Percentiles rank a stretch among this genome's conserved stretches.
These are phyloP conservation scores for Fraxinus xanthoxyloides DNA, from an alignment of 305 asterid genomes.

Conservation along the genomic window DNA sequence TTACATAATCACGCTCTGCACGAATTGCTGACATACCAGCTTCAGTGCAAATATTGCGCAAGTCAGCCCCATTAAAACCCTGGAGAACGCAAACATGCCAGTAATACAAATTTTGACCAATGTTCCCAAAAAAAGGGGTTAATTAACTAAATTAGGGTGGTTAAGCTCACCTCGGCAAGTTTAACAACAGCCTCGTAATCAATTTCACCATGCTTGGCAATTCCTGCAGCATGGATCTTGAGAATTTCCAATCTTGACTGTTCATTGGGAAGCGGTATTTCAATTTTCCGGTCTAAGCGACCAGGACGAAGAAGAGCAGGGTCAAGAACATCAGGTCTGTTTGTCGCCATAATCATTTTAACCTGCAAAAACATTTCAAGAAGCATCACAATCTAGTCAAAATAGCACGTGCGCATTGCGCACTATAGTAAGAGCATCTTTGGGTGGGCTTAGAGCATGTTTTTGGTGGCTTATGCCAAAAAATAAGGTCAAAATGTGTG, in stretches of 20 bases:
- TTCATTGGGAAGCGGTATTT: constrained; percentile 87
- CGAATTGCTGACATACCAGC: constrained; percentile 91
- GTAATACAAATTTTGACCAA: not conserved
- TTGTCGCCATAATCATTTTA: constrained; percentile 92
- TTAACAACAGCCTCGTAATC: constrained; percentile 95
- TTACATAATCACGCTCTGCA: constrained; percentile 92
- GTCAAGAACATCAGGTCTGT: constrained; percentile 89
- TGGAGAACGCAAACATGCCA: constrained; percentile 23
- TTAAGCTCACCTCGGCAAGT: constrained; percentile 80
- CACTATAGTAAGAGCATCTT: not conserved
- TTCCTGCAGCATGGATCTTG: constrained; percentile 91
- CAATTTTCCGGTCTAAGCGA: constrained; percentile 83
- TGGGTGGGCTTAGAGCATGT: not conserved
- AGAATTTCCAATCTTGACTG: constrained; percentile 95
- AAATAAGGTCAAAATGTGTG: not conserved
- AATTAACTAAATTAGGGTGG: not conserved
- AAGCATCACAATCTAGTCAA: constrained; percentile 15
- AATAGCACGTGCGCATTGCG: not conserved
- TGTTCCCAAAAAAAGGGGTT: not conserved
- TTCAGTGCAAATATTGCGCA: constrained; percentile 82
- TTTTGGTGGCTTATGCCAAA: not conserved
- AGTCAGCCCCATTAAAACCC: constrained; percentile 92
- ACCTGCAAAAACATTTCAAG: constrained; percentile 46
- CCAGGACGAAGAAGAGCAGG: constrained; percentile 98
- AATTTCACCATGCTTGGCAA: constrained; percentile 96